These are phyloP conservation scores for Phaeolepiota aurea DNA, from an alignment of 768 basidiomycete genomes.

Conservation along the genomic window DNA sequence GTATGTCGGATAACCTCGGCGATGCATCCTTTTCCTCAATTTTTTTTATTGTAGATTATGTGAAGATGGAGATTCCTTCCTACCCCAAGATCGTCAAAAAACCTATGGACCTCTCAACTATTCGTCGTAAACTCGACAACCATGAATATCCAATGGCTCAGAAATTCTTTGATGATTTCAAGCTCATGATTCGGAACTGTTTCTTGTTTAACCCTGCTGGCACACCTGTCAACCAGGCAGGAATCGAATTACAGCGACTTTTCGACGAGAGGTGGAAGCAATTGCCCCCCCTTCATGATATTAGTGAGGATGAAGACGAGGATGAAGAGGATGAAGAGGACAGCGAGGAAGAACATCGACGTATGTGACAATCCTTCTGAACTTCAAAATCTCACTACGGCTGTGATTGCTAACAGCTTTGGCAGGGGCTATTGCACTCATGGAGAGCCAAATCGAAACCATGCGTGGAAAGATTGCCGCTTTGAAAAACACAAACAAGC, in stretches of 20 bases:
- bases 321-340: conserved; percentile 64
- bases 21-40: conserved; percentile 2
- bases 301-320: conserved; percentile 57
- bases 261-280: conserved; percentile 91
- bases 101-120: conserved; percentile 92
- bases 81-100: conserved; percentile 87
- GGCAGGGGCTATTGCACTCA: conserved; percentile 61
- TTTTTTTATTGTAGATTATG: conserved; percentile 46
- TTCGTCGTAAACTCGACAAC: conserved; percentile 76
- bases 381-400: too few relatives aligned
- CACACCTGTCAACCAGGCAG: conserved; percentile 81
- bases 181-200: conserved; percentile 92
- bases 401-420: conserved; percentile 12
- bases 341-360: conserved; percentile 59
- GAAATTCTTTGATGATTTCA: conserved; percentile 86
- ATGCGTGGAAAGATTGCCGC: conserved; percentile 64
- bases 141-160: conserved; percentile 70
- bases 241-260: conserved; percentile 72
- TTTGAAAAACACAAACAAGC: conserved; percentile 44
- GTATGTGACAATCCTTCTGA: too few relatives aligned
- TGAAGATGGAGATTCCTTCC: conserved; percentile 68
- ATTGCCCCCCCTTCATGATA: conserved; percentile 54
- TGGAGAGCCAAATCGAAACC: conserved; percentile 77
- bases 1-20: conserved; percentile 56
- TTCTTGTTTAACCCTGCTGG: conserved; percentile 86